A percentile compares a stretch with the other conserved stretches of the same genome.
Evolutionary conservation across 768 basidiomycete species (phyloP).

Genomic region (Mycena floridula): DNA sequence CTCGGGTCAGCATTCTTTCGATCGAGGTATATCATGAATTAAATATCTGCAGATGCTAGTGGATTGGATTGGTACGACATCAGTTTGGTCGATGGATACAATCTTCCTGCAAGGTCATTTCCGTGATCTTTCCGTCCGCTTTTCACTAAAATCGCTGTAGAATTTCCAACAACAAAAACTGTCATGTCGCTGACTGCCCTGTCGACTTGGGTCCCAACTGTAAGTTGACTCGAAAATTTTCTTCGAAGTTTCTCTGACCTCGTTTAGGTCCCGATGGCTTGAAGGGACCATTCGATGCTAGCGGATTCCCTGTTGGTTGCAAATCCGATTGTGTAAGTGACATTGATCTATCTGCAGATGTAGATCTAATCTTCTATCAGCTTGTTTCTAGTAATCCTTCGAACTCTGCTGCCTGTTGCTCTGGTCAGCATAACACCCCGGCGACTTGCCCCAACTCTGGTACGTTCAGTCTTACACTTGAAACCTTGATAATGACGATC

Average conservation of each 20-base stretch:
- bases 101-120: slow-evolving; percentile 58
- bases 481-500: no score
- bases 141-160: no score
- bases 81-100: slow-evolving; percentile 61
- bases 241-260: not conserved
- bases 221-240: slow-evolving; percentile 17
- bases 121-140: no score
- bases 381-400: not conserved
- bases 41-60: not conserved
- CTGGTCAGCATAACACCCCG: slow-evolving; percentile 44
- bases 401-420: slow-evolving; percentile 66
- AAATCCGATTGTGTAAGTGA: slow-evolving; percentile 49
- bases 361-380: not conserved
- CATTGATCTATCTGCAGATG: slow-evolving; percentile 16
- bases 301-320: slow-evolving; percentile 55
- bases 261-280: slow-evolving; percentile 41
- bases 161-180: slow-evolving; percentile 51
- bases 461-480: no score
- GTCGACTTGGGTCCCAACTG: slow-evolving; percentile 59
- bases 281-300: slow-evolving; percentile 45
- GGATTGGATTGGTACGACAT: slow-evolving; percentile 26
- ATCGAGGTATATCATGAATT: slow-evolving; percentile 25
- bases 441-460: slow-evolving; percentile 51
- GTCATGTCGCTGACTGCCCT: slow-evolving; percentile 49
- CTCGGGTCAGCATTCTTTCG: slow-evolving; percentile 30